Evolutionary conservation across 208 protist species (phyloP), one percentile per base, ranked within the genome.

Genomic region (Trypanosoma melophagium): DNA sequence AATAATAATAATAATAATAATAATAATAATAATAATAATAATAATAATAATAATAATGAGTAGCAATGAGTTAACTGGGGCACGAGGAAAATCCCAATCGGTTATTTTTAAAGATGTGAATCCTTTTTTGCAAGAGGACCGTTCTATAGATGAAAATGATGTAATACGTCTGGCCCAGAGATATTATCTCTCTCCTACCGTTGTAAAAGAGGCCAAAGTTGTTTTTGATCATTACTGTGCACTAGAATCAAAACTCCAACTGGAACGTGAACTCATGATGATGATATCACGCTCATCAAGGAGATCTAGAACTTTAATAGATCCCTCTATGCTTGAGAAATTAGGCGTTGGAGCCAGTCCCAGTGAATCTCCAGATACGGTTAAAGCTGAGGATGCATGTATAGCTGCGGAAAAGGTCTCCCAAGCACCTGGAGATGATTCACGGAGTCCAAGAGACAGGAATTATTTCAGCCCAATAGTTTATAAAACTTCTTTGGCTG

Each of bases 151-250:
- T 12, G 62, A 59, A 25, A 63, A 68, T 7, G 51, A 49, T 0
- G 50, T 79, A 22, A 55, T 74, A n/a, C 60, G 44, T n/a, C 69
- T 82, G 22, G 71, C 69, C 21, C 67, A 75, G 24, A 75, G 68
- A 35, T 81, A 69, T 61, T 81, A 74, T 42, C 51, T 88, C 40
- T 77, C 74, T 4, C 70, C 76, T 3, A 25, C 25, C 3, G 67
- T 84, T 40, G 63, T 84, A 17, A 57, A 60, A 38, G 73, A 81
- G 47, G 82, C 82, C 0, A 62, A 63, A 21, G 59, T 60, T 10
- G 76, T 84, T 21, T 88, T 84, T 62, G 57, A 72, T 38, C 17
- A 25, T 7, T 84, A 84, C 47, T 55, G 51, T 4, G 53, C 16
- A 9, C n/a, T 80, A 28, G 74, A 84, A 17, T 12, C 58, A 24